Conservation (phyloP, 495 filamentous ascomycete species). For the Aspergillus nidulans region DNA sequence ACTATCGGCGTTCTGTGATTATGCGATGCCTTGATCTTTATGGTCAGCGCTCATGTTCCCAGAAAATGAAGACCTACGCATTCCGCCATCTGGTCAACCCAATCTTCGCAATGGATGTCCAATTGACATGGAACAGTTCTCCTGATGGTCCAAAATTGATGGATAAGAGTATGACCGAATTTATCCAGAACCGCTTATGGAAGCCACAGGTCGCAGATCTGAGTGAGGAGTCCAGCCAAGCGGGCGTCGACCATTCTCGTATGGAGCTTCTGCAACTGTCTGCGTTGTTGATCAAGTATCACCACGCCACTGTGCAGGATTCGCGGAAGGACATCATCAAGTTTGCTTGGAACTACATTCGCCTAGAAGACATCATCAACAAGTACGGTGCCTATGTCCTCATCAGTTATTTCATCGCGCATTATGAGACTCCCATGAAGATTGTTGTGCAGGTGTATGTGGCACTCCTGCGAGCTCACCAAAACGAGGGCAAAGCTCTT, state of each 20-base stretch:
- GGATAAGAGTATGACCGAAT: slow-evolving; percentile 83
- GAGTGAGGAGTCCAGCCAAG: slow-evolving; percentile 77
- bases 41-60: slow-evolving; percentile 66
- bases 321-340: slow-evolving; percentile 98
- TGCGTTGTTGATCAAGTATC: slow-evolving; percentile 90
- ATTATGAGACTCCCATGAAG: slow-evolving; percentile 94
- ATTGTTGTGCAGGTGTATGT: slow-evolving; percentile 93
- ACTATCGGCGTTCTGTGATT: slow-evolving; percentile 81
- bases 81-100: slow-evolving; percentile 93
- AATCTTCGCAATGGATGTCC: slow-evolving; percentile 94
- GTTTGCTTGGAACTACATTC: slow-evolving; percentile 97
- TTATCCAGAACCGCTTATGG: slow-evolving; percentile 92
- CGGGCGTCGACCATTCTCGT: slow-evolving; percentile 88
- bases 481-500: slow-evolving; percentile 87
- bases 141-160: slow-evolving; percentile 68
- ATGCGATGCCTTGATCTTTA: slow-evolving; percentile 87
- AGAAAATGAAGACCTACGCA: slow-evolving; percentile 88
- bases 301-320: slow-evolving; percentile 76
- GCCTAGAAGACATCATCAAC: slow-evolving; percentile 96
- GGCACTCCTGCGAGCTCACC: slow-evolving; percentile 83
- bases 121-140: slow-evolving; percentile 49
- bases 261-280: slow-evolving; percentile 96
- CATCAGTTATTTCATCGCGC: slow-evolving; percentile 94
- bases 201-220: slow-evolving; percentile 78
- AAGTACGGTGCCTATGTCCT: slow-evolving; percentile 97